Conservation (phyloP, 2,329 filamentous ascomycete genomes). For the Triangularia verruculosa region DNA sequence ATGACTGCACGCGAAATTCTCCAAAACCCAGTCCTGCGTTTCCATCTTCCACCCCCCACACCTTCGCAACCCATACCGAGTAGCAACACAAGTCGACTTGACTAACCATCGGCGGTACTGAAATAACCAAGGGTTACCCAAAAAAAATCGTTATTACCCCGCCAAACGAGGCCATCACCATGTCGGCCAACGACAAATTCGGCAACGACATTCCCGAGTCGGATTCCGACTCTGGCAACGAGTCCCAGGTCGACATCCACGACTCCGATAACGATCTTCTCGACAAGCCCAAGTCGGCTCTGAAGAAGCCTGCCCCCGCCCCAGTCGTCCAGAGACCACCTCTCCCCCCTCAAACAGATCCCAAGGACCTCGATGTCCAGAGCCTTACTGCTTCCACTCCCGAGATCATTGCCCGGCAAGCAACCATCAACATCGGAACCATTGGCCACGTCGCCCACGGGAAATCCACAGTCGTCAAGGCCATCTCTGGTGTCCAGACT, state of each 20-base stretch:
- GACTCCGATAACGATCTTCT: constrained; percentile 56
- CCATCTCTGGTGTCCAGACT: constrained; percentile 97
- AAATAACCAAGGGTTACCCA: constrained; percentile 11
- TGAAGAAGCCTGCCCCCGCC: constrained; percentile 72
- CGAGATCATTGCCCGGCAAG: constrained; percentile 96
- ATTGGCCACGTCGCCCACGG: constrained; percentile 99
- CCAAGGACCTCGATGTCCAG: constrained; percentile 79
- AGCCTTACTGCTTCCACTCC: constrained; percentile 81
- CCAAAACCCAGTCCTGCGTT: constrained; percentile 19
- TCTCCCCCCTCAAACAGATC: constrained; percentile 86
- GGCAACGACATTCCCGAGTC: constrained; percentile 67
- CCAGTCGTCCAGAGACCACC: constrained; percentile 52
- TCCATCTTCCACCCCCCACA: constrained; percentile 11
- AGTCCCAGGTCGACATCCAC: constrained; percentile 59
- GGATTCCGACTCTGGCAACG: constrained; percentile 61
- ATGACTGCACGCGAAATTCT: constrained; percentile 29
- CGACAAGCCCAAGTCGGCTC: constrained; percentile 74
- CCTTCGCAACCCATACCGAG: not conserved
- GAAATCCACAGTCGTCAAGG: constrained; percentile 98
- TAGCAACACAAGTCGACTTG: no score
- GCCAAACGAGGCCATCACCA: constrained; percentile 35
- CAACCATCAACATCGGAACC: constrained; percentile 97
- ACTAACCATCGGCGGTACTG: not conserved
- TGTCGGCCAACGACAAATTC: constrained; percentile 63
- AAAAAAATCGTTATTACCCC: constrained; percentile 22